Conservation (phyloP, 805 yeast species). For the Starmera dryadoides region DNA sequence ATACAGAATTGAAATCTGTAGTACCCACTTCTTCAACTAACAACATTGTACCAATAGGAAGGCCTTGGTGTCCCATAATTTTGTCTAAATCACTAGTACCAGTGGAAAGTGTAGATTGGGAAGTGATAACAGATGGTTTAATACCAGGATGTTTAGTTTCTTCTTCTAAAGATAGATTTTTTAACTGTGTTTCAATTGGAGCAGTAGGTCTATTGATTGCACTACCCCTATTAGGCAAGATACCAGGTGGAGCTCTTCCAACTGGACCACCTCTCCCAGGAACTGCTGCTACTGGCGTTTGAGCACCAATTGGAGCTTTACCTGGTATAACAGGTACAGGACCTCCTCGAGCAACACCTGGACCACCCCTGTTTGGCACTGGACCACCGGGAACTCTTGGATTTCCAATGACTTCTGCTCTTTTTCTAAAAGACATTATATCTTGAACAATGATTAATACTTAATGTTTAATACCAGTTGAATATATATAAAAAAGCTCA, state of each 20-base stretch:
- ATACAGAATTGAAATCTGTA: constrained; percentile 75
- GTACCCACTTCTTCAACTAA: constrained; percentile 79
- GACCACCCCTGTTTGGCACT: constrained; percentile 6
- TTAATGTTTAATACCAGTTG: too few species aligned
- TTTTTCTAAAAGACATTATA: constrained; percentile 50
- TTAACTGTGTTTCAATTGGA: not conserved
- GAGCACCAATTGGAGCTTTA: not conserved
- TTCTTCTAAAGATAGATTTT: constrained; percentile 5
- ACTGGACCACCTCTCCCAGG: constrained; percentile 7
- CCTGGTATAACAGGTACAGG: too few species aligned
- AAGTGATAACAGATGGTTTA: constrained; percentile 66
- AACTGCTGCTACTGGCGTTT: not conserved
- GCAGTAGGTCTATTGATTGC: not conserved
- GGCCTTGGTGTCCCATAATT: constrained; percentile 71
- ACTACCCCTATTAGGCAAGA: not conserved
- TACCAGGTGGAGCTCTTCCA: constrained; percentile 12
- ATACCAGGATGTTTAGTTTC: constrained; percentile 40
- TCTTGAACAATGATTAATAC: too few species aligned
- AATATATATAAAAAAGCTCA: too few species aligned
- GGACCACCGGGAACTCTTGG: constrained; percentile 12
- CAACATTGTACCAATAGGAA: constrained; percentile 70
- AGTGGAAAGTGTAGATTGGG: constrained; percentile 72
- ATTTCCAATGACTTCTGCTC: constrained; percentile 40
- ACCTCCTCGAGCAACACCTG: too few species aligned
- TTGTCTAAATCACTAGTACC: constrained; percentile 75